These are phyloP conservation scores for Priceomyces castillae DNA, from an alignment of 805 yeast species.

Conservation along the genomic window DNA sequence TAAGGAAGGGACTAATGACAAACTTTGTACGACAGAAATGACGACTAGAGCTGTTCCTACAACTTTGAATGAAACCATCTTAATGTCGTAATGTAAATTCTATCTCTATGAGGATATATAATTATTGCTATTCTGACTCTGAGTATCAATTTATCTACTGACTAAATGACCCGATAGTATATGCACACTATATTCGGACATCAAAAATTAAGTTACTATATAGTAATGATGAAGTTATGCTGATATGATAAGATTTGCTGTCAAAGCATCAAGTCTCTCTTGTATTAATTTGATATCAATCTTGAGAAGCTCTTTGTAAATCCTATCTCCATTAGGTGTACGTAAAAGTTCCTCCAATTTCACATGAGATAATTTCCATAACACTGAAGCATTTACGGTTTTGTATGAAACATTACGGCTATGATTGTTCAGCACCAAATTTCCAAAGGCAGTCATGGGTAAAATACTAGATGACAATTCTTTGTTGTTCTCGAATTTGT, in stretches of 20 bases:
- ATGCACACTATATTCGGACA: slow-evolving; percentile 5
- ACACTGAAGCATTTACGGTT: slow-evolving; percentile 59
- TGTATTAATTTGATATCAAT: slow-evolving; percentile 62
- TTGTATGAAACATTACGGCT: slow-evolving; percentile 46
- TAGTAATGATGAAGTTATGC: slow-evolving; percentile 26
- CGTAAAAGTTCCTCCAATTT: slow-evolving; percentile 45
- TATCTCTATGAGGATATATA: background rate
- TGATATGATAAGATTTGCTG: slow-evolving; percentile 72
- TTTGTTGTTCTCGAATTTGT: slow-evolving; percentile 38
- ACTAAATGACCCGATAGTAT: background rate
- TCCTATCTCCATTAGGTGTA: slow-evolving; percentile 43
- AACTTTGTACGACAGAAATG: slow-evolving; percentile 16
- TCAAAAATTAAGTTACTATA: background rate
- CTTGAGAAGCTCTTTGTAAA: slow-evolving; percentile 62
- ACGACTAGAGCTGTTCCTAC: slow-evolving; percentile 12
- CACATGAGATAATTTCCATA: slow-evolving; percentile 63
- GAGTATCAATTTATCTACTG: too few relatives aligned
- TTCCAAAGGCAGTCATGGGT: slow-evolving; percentile 77
- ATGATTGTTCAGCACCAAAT: slow-evolving; percentile 35
- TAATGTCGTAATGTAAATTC: background rate
- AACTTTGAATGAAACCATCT: slow-evolving; percentile 22
- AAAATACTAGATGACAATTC: slow-evolving; percentile 47
- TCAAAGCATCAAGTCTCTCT: slow-evolving; percentile 69
- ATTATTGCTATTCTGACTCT: background rate
- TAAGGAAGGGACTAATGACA: slow-evolving; percentile 21